Base-by-base conservation (phyloP, 257 asterid species). In the Solanum corneliomulleri region DNA sequence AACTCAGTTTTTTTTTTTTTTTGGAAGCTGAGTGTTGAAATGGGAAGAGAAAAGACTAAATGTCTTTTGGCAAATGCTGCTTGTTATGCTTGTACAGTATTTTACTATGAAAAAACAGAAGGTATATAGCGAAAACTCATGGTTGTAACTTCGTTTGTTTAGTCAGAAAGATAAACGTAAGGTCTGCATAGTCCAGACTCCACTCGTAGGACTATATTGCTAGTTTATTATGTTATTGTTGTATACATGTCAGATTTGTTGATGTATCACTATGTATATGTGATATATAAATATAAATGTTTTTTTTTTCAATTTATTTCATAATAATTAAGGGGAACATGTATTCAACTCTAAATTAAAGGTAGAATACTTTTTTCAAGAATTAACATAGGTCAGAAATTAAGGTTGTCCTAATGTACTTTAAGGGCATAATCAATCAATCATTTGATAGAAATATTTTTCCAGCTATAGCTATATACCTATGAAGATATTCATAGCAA, bases 1-100 rank as follows among this genome's bases (percentile, higher is more conserved):
- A 69, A 62, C 87, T 88, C 92, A 87, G 89, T n/a, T n/a, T n/a
- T 39, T 56, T 56, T 33, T 33, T 33, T 87, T 87, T 69, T 90
- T 90, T 88, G 84, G 87, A 85, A 74, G 86, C 87, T 88, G 91
- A 27, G 27, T 45, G 84, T 31, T 78, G 66, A 78, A 27, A 78
- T 47, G 27, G 25, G 66, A 45, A 78, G 41, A 39, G 66, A 27
- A 78, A 44, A 25, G 84, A 15, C 27, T 78, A 45, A 78, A 45
- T 27, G 39, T 47, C 41, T 27, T 77, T 66, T 45, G 41, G 18
- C 84, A 27, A 78, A 23, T 78, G 39, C 27, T 44, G 42, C 41
- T 76, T 76, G 35, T 42, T 41, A 41, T 78, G 60, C 16, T 45
- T 78, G 66, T 78, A 25, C 84, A 78, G 10, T 78, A 78, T 78